phyloP scores from a whole-genome alignment of 331 rosid species.

The Acacia pycnantha region DNA sequence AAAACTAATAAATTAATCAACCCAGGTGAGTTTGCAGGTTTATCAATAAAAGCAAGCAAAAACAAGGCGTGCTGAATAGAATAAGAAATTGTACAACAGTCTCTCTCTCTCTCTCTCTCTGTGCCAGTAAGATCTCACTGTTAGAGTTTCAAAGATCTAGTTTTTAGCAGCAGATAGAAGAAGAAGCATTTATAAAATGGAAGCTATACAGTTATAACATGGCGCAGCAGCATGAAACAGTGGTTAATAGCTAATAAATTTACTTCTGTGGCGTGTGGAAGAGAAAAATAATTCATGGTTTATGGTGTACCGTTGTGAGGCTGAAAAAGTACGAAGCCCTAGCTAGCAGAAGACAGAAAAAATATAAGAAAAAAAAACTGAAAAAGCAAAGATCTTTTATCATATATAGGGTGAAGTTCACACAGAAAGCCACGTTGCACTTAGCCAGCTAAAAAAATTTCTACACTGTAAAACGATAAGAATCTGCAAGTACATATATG shows the following conservation, averaged over 20 bases:
- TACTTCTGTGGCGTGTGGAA: background rate
- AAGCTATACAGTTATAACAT: no score
- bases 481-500: background rate
- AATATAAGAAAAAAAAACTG: background rate
- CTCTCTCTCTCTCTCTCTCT: background rate
- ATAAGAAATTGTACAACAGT: background rate
- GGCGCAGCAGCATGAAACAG: background rate
- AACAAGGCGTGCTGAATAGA: background rate
- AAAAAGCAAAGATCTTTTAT: background rate
- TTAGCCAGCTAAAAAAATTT: conserved; percentile 4
- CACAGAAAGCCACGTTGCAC: conserved; percentile 26
- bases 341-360: background rate
- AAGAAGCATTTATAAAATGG: background rate
- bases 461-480: conserved; percentile 1
- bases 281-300: background rate
- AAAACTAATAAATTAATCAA: background rate
- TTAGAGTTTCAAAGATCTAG: background rate
- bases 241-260: background rate
- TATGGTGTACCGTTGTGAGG: background rate
- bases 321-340: conserved; percentile 16
- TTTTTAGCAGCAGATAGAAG: background rate
- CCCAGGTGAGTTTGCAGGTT: background rate
- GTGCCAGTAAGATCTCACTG: background rate
- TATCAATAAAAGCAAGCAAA: background rate
- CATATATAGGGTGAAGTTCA: conserved; percentile 28